These are phyloP conservation scores for Mesostigma viride DNA, from an alignment of 139 green algal genomes.

Conservation along the genomic window DNA sequence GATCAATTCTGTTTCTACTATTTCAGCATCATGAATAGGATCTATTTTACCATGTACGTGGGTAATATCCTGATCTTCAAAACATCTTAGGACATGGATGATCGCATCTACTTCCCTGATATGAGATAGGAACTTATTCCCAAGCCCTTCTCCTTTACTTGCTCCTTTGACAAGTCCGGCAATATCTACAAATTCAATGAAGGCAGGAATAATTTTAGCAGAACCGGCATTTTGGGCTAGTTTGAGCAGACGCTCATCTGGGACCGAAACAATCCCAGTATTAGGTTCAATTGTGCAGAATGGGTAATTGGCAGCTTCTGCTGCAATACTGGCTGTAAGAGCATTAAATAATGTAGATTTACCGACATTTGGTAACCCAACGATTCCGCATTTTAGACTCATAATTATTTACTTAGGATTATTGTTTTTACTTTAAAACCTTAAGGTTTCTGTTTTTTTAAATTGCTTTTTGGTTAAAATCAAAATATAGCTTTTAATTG, in stretches of 20 bases:
- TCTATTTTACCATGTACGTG: constrained; percentile 88
- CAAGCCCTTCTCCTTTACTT: constrained; percentile 60
- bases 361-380: too few species aligned
- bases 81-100: constrained; percentile 81
- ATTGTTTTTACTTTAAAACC: too few species aligned
- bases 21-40: too few species aligned
- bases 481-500: too few species aligned
- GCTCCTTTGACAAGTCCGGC: constrained; percentile 74
- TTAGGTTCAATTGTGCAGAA: constrained; percentile 98
- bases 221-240: constrained; percentile 53
- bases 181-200: constrained; percentile 96
- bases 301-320: constrained; percentile 89
- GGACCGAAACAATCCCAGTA: constrained; percentile 59
- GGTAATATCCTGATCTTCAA: constrained; percentile 88
- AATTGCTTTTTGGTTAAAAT: too few species aligned
- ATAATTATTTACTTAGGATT: too few species aligned
- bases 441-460: too few species aligned
- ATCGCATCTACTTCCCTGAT: constrained; percentile 89
- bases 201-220: constrained; percentile 78
- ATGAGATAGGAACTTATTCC: constrained; percentile 96
- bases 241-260: constrained; percentile 49
- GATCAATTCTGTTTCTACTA: too few species aligned
- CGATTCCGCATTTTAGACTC: too few species aligned
- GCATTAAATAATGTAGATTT: constrained; percentile 99
- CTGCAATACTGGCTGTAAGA: constrained; percentile 70